phyloP scores from a whole-genome alignment of 148 eudicot species.

The Silene latifolia region DNA sequence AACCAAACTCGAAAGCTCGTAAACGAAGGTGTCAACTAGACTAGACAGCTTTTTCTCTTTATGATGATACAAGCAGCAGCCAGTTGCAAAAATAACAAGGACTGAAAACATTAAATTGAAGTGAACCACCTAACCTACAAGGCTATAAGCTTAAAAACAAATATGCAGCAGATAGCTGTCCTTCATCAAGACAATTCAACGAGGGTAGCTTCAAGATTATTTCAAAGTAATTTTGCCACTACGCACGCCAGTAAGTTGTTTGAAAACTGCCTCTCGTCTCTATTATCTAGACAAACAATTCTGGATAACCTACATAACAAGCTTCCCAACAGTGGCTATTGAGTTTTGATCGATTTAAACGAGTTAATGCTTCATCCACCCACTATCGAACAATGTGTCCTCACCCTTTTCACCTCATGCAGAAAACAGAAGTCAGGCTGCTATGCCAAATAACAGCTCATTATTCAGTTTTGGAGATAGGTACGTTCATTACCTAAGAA shows the following conservation, averaged over 20 bases:
- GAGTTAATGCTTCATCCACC: neutral
- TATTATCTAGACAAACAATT: neutral
- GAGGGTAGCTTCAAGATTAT: neutral
- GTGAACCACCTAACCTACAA: neutral
- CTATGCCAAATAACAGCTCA: no score
- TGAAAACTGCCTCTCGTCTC: neutral
- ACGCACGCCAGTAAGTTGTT: neutral
- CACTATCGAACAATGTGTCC: neutral
- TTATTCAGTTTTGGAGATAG: no score
- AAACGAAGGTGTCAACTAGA: no score
- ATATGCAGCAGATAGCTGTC: neutral
- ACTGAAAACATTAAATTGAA: no score
- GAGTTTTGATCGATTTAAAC: neutral
- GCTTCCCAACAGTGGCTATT: no score
- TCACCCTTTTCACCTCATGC: no score
- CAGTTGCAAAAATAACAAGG: no score
- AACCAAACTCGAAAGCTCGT: no score
- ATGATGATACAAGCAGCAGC: no score
- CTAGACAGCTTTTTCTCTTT: no score
- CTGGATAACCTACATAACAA: neutral
- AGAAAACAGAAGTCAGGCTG: no score
- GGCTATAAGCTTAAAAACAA: neutral
- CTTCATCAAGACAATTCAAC: neutral
- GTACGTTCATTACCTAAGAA: no score
- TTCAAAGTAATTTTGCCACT: slow-evolving; percentile 1